These are phyloP conservation scores for Yamadazyma kitorensis DNA, from an alignment of 805 yeast genomes.

Conservation along the genomic window DNA sequence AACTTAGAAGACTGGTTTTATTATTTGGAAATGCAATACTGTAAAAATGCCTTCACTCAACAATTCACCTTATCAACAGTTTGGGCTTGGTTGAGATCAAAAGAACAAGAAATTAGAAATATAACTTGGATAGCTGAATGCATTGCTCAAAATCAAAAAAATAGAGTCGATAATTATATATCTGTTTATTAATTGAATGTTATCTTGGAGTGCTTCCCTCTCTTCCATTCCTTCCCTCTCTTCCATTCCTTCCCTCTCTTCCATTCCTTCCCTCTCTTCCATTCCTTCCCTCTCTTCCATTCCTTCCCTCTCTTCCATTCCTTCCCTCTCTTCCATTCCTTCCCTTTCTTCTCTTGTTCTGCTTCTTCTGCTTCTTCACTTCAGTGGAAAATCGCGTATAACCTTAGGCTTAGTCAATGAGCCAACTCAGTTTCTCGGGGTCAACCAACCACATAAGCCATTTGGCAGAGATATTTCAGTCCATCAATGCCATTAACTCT, in stretches of 20 bases:
- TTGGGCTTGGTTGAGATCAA: constrained; percentile 96
- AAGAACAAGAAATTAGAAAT: constrained; percentile 95
- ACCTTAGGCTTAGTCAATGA: too few relatives aligned
- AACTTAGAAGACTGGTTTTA: constrained; percentile 93
- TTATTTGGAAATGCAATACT: constrained; percentile 84
- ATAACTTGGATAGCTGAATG: constrained; percentile 99
- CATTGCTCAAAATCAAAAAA: constrained; percentile 97
- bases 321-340: too few relatives aligned
- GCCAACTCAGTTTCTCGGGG: constrained; percentile 3
- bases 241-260: too few relatives aligned
- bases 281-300: too few relatives aligned
- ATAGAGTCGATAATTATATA: constrained; percentile 86
- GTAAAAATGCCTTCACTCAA: constrained; percentile 92
- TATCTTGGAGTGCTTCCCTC: too few relatives aligned
- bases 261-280: too few relatives aligned
- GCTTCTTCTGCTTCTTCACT: too few relatives aligned
- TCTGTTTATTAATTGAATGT: constrained; percentile 75
- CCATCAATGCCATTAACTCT: constrained; percentile 27
- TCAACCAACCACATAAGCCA: constrained; percentile 35
- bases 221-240: too few relatives aligned
- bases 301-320: too few relatives aligned
- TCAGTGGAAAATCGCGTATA: too few relatives aligned
- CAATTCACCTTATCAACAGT: constrained; percentile 87
- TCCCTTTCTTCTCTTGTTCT: too few relatives aligned
- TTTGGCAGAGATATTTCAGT: constrained; percentile 33